Evolutionary conservation across 805 yeast genomes (phyloP), one percentile per base, ranked within the genome.

Genomic region (Pichia exigua): DNA sequence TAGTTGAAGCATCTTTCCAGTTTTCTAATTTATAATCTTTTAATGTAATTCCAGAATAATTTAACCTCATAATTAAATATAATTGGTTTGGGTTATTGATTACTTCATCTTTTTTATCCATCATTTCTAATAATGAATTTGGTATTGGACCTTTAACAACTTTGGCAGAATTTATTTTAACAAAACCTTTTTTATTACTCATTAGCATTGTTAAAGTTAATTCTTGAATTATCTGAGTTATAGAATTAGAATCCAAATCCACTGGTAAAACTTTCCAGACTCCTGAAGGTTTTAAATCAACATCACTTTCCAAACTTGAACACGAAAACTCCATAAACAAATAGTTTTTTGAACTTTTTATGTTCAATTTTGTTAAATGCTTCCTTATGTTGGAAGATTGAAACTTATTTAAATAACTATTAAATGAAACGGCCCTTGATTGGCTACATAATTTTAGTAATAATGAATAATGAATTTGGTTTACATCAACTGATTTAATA

Each of bases 191-290:
- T 24, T 69, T 55, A 3, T 65, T 49, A 51, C 70, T 68, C 65
- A 77, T 58, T 21, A 68, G 62, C 58, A 68, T 63, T 8, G 77
- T 72, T 27, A 77, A 72, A 22, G 67, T 65, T 48, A 78, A 60
- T 59, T 79, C 83, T 55, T 76, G 79, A 38, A 73, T 64, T 10
- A 75, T 63, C 54, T 76, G 74, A 20, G 65, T 61, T 9, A 73
- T 60, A 2, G 71, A 63, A 38, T 61, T 58, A 35, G 64, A 67
- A 21, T 65, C 72, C 46, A 70, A 66, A 20, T 79, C 80, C 65
- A 80, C 78, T 11, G 85, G 82, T 48, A 78, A 71, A 18, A 80
- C 61, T 55, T 79, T 79, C 65, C 74, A 70, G 35, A 77, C 74
- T 45, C 64, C 64, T 32, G 64, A 48, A 6, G 67, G 64, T 17